phyloP scores from a whole-genome alignment of 1,284 basidiomycete genomes.

The Phenoliferia sp. region DNA sequence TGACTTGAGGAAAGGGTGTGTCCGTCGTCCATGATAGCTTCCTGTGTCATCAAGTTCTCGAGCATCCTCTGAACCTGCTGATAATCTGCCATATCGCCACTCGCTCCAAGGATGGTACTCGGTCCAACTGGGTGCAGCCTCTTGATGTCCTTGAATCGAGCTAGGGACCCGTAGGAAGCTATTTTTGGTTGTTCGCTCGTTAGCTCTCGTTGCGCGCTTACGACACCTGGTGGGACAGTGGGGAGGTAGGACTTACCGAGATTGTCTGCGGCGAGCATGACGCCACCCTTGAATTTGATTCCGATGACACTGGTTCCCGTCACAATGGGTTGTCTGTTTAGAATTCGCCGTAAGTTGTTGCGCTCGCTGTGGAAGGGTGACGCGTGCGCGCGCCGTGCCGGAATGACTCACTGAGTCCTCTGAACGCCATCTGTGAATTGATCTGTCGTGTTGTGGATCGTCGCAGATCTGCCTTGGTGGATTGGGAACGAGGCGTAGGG shows the following conservation, averaged over 20 bases:
- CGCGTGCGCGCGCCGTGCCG: no score
- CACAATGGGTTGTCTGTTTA: conserved; percentile 78
- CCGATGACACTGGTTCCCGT: conserved; percentile 95
- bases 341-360: background rate
- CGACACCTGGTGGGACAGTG: background rate
- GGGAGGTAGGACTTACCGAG: conserved; percentile 58
- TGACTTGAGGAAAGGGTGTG: conserved; percentile 81
- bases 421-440: conserved; percentile 62
- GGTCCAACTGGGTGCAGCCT: conserved; percentile 79
- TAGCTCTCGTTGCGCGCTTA: background rate
- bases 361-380: background rate
- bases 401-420: conserved; percentile 63
- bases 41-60: conserved; percentile 68
- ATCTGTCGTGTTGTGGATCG: conserved; percentile 47
- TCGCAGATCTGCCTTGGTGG: conserved; percentile 52
- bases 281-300: conserved; percentile 88
- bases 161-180: conserved; percentile 97
- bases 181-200: background rate
- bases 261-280: conserved; percentile 99
- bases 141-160: conserved; percentile 91
- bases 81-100: conserved; percentile 97
- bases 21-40: conserved; percentile 74
- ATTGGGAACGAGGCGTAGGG: conserved; percentile 68
- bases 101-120: conserved; percentile 82
- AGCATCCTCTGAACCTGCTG: conserved; percentile 82